Conservation (phyloP, 2,329 filamentous ascomycete species). For the Fusarium dlaminii region DNA sequence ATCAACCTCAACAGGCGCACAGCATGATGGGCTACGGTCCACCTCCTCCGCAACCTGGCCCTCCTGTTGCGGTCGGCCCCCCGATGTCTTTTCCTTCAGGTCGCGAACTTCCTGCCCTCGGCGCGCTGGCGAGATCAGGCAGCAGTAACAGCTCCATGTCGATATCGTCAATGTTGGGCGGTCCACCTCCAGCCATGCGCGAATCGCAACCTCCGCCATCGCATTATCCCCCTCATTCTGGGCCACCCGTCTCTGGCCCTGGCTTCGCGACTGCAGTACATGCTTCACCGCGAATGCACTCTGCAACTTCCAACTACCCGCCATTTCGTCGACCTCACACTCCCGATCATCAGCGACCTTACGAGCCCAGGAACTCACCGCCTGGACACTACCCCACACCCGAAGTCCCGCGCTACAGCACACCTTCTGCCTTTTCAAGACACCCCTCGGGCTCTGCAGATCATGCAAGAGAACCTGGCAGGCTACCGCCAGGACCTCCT, state of each 20-base stretch:
- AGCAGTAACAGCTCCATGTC: conserved; percentile 66
- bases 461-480: conserved; percentile 51
- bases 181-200: conserved; percentile 55
- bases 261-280: conserved; percentile 60
- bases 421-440: conserved; percentile 65
- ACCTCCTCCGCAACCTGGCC: conserved; percentile 56
- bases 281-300: conserved; percentile 65
- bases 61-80: conserved; percentile 54
- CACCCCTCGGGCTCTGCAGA: conserved; percentile 61
- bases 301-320: conserved; percentile 66
- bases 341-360: conserved; percentile 71
- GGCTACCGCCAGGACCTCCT: conserved; percentile 54
- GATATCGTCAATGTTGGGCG: conserved; percentile 69
- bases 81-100: conserved; percentile 57
- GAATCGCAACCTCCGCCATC: conserved; percentile 52
- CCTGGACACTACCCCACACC: conserved; percentile 64
- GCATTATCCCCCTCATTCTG: conserved; percentile 56
- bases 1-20: conserved; percentile 45
- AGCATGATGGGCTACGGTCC: conserved; percentile 54
- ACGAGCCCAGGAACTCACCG: conserved; percentile 62
- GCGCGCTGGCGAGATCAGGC: conserved; percentile 58
- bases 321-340: conserved; percentile 75
- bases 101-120: conserved; percentile 64
- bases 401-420: conserved; percentile 67
- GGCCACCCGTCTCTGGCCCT: conserved; percentile 54